phyloP scores from a whole-genome alignment of 2,329 filamentous ascomycete genomes.

The Fusarium haematococcum region DNA sequence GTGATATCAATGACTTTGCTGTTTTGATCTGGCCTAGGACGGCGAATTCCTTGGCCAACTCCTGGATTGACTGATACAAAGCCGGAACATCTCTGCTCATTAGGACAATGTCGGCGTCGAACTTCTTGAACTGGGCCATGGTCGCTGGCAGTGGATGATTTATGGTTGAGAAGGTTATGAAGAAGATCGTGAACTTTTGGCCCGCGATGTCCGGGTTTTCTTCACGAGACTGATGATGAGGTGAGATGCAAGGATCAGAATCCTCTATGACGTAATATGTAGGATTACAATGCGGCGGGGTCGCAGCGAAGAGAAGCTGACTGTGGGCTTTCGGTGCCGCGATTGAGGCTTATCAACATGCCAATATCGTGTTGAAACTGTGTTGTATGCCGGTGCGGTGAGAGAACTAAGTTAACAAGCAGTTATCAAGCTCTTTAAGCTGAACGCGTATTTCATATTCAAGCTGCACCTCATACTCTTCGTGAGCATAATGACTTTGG shows the following conservation, averaged over 20 bases:
- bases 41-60: conserved; percentile 34
- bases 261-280: not conserved
- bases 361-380: not conserved
- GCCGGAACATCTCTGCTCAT: conserved; percentile 11
- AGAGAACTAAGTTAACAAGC: not conserved
- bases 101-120: conserved; percentile 14
- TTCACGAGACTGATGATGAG: not conserved
- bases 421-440: not conserved
- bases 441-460: not conserved
- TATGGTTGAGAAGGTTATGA: not conserved
- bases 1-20: conserved; percentile 20
- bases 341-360: not conserved
- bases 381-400: not conserved
- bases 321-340: not conserved
- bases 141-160: not conserved
- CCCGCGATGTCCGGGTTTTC: not conserved
- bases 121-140: conserved; percentile 18
- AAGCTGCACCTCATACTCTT: not conserved
- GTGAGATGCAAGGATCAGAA: not conserved
- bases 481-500: not conserved
- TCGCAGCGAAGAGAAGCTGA: not conserved
- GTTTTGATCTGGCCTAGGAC: conserved; percentile 30
- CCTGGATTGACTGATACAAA: conserved; percentile 17
- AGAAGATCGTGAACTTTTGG: not conserved
- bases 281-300: not conserved